phyloP scores from a whole-genome alignment of 352 stramenopile genomes.

The Peronospora destructor region DNA sequence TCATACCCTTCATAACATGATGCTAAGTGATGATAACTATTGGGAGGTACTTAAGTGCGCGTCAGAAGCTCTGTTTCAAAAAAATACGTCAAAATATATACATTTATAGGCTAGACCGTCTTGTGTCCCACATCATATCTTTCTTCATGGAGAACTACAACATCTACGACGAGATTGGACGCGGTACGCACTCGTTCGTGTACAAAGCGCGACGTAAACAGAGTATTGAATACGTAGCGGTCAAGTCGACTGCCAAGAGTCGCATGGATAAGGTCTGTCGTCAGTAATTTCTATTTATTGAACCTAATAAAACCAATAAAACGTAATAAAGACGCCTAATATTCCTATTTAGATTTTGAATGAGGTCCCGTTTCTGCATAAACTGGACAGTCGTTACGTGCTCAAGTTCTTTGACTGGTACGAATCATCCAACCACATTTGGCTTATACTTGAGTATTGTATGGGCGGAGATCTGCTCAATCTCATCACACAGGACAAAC shows the following conservation, averaged over 20 bases:
- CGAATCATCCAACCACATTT: conserved; percentile 93
- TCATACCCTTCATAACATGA: neutral
- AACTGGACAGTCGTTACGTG: conserved; percentile 76
- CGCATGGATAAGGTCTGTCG: conserved; percentile 86
- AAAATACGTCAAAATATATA: neutral
- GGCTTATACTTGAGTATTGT: conserved; percentile 92
- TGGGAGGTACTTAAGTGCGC: neutral
- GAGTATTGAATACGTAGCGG: conserved; percentile 90
- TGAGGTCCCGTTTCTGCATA: conserved; percentile 85
- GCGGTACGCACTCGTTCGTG: conserved; percentile 86
- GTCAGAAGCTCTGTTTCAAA: too few relatives aligned
- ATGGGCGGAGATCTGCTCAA: conserved; percentile 88
- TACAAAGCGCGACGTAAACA: conserved; percentile 90
- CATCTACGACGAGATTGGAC: conserved; percentile 91
- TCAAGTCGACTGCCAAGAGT: conserved; percentile 89
- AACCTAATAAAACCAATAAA: too few relatives aligned
- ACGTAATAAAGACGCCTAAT: neutral
- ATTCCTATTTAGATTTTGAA: conserved; percentile 57
- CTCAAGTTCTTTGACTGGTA: conserved; percentile 94
- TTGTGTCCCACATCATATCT: conserved; percentile 29
- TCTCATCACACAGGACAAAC: conserved; percentile 84
- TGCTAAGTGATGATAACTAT: neutral
- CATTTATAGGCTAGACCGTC: neutral
- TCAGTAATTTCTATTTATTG: neutral
- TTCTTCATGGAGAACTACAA: conserved; percentile 90